phyloP scores from a whole-genome alignment of 108 stramenopile species.

The Chaetoceros tenuissimus region DNA sequence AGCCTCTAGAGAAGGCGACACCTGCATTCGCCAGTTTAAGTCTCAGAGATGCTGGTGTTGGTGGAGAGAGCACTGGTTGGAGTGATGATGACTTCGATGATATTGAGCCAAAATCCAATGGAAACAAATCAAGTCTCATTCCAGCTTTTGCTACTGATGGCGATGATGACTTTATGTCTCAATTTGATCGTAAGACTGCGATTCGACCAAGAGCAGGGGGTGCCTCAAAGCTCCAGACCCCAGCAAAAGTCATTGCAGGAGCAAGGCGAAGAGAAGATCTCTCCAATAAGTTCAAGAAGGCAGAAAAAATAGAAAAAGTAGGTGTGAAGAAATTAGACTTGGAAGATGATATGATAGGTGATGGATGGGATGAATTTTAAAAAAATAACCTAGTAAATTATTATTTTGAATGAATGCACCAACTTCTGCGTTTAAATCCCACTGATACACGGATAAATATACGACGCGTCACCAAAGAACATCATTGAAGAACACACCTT shows the following conservation, averaged over 20 bases:
- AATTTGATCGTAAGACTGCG: neutral
- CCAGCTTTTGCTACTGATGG: neutral
- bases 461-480: no score
- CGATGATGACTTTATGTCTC: conserved; percentile 8
- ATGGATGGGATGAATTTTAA: conserved; percentile 89
- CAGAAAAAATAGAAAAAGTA: conserved; percentile 25
- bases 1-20: conserved; percentile 15
- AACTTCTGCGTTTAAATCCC: no score
- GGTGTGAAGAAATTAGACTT: conserved; percentile 39
- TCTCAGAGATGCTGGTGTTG: conserved; percentile 9
- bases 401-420: no score
- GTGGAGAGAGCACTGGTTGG: conserved; percentile 4
- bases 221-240: neutral
- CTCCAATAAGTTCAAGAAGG: conserved; percentile 13
- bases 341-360: conserved; percentile 37
- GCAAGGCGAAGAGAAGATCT: conserved; percentile 4
- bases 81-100: conserved; percentile 10
- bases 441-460: no score
- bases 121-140: neutral
- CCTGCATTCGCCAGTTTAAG: conserved; percentile 21
- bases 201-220: conserved; percentile 3
- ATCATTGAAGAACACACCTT: no score
- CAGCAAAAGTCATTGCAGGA: neutral
- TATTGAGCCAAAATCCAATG: conserved; percentile 1
- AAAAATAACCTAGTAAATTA: neutral